Conservation (phyloP, 495 filamentous ascomycete genomes). For the Evernia prunastri region DNA sequence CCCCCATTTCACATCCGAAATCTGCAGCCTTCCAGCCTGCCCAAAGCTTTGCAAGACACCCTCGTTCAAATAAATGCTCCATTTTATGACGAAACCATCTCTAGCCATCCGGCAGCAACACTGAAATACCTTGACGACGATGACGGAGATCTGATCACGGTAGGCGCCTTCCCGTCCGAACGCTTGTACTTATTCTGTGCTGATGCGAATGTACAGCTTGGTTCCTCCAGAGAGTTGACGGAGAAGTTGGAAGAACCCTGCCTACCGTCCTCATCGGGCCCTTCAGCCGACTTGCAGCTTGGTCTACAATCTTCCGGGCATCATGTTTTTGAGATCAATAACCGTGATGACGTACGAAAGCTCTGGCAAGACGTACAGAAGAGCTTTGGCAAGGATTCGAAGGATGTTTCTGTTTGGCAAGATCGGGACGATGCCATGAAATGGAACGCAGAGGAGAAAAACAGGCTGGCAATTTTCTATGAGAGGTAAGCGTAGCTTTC, state of each 20-base stretch:
- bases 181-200: conserved; percentile 5
- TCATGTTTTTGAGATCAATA: conserved; percentile 16
- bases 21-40: conserved; percentile 20
- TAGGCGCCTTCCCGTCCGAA: conserved; percentile 28
- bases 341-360: conserved; percentile 5
- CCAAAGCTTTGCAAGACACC: conserved; percentile 18
- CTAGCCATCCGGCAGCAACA: conserved; percentile 42
- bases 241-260: conserved; percentile 45
- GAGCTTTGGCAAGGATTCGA: not conserved
- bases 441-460: not conserved
- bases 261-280: conserved; percentile 5
- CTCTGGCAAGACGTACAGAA: conserved; percentile 17
- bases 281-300: conserved; percentile 15
- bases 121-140: conserved; percentile 51
- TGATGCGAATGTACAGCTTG: conserved; percentile 36
- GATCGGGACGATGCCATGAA: not conserved
- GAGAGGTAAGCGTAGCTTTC: not conserved
- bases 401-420: not conserved
- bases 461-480: conserved; percentile 4
- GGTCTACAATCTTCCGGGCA: not conserved
- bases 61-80: conserved; percentile 38
- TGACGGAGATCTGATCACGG: conserved; percentile 46
- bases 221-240: conserved; percentile 45
- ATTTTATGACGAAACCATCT: conserved; percentile 46
- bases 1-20: conserved; percentile 35